Conservation (phyloP, 2,329 filamentous ascomycete genomes). For the Dendrostoma leiphaemia region DNA sequence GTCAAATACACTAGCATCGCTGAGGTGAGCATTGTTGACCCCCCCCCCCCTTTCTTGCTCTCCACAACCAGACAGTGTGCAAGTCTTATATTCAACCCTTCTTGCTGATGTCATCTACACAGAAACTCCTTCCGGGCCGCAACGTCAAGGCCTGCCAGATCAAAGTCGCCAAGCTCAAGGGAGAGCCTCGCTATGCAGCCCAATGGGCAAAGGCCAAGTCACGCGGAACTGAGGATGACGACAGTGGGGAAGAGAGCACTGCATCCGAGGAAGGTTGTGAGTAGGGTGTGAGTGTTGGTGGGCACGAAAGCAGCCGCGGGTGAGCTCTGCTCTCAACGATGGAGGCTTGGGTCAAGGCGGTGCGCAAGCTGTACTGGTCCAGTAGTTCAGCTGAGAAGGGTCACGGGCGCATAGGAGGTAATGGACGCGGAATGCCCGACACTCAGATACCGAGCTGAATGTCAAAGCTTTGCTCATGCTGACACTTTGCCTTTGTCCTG, state of each 20-base stretch:
- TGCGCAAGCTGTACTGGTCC: neutral
- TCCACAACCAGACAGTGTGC: neutral
- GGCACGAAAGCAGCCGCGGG: neutral
- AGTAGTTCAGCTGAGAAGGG: no score
- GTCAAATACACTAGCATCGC: neutral
- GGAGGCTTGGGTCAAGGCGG: neutral
- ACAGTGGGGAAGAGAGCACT: neutral
- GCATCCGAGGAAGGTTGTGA: neutral
- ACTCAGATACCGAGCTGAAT: no score
- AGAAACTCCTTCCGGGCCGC: neutral
- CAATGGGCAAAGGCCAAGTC: neutral
- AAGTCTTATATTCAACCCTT: neutral
- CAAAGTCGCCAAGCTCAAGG: neutral
- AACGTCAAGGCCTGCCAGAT: neutral
- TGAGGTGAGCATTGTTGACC: neutral
- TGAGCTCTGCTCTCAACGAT: no score
- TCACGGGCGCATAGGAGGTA: no score
- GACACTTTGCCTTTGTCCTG: no score
- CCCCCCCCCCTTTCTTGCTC: no score
- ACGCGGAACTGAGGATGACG: neutral
- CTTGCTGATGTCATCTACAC: neutral
- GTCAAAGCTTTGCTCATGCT: no score
- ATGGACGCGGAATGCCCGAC: no score
- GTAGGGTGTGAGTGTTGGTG: no score
- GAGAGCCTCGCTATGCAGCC: neutral